Base-by-base conservation (phyloP, 2,329 filamentous ascomycete genomes). In the Cytospora schulzeri region DNA sequence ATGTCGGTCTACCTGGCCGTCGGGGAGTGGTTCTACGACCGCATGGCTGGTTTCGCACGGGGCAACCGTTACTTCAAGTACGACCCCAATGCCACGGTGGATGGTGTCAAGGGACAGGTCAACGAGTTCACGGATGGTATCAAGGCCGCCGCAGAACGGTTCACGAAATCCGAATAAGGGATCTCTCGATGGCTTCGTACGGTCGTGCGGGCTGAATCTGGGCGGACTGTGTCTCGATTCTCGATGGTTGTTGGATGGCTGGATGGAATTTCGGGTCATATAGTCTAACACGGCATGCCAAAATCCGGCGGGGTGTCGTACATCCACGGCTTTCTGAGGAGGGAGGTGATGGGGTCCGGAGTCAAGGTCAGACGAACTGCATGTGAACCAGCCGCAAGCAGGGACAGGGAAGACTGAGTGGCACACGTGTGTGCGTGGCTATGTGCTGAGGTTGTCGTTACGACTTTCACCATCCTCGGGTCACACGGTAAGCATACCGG, bases 121-220 rank as follows among this genome's bases (percentile, higher is more conserved):
- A 65, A 60, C 41, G 65, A 64, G 26, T 67, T 67, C 50, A 60
- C 65, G 4, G 55, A 67, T 19, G 65, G 65, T 17, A 62, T 67
- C 50, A 67, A 65, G 35, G 65, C 62, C 1, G 65, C 59, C 7
- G 62, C 65, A n/a, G 62, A 64, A 5, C 55, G 55, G 14, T 19
- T 62, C 22, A 38, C 38, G 1, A 62, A 62, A 22, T 26, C 22
- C 3, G 52, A 62, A 24, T 62, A 51, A 62, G 41, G 41, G 19
- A 4, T 8, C 7, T 14, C 15, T n/a, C 19, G 41, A 48, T 11
- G 41, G 41, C 31, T 5, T 33, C 11, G 6, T 22, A 48, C n/a
- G 4, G 41, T 2, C 19, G 41, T 48, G 45, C 24, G n/a, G 14
- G 45, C 45, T n/a, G n/a, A 14, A 7, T 4, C 5, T n/a, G 17